Evolutionary conservation across 257 asterid genomes (phyloP).

Genomic region (Paulownia fortunei): DNA sequence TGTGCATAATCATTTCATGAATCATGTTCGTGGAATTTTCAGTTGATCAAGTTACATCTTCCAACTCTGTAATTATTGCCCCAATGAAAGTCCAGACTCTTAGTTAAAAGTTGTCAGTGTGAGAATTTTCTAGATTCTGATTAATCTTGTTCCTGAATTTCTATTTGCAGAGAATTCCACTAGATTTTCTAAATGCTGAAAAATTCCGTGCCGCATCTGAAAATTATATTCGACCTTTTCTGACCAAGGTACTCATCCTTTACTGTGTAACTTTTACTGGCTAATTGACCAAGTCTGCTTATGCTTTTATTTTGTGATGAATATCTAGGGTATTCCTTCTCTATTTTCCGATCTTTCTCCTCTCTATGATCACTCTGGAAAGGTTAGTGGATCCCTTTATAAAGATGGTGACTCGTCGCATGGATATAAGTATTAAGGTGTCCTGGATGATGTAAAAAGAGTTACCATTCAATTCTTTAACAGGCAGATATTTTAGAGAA

Average conservation of each 20-base stretch:
- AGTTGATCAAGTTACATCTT: not conserved
- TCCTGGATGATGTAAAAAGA: not conserved
- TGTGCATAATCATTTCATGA: not conserved
- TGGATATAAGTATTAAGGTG: not conserved
- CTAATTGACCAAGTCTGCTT: slow-evolving; percentile 18
- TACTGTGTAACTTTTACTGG: slow-evolving; percentile 17
- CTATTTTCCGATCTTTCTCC: slow-evolving; percentile 79
- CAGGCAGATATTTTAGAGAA: slow-evolving; percentile 74
- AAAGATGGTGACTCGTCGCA: not conserved
- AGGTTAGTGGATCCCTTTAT: slow-evolving; percentile 54
- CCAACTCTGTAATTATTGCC: not conserved
- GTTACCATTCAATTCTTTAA: slow-evolving; percentile 20
- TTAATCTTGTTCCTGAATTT: slow-evolving; percentile 16
- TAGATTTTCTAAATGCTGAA: slow-evolving; percentile 66
- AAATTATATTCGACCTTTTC: slow-evolving; percentile 61
- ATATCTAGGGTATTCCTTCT: slow-evolving; percentile 77
- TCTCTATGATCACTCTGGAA: slow-evolving; percentile 68
- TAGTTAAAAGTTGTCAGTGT: not conserved
- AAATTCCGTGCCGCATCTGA: slow-evolving; percentile 62
- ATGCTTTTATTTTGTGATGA: slow-evolving; percentile 29
- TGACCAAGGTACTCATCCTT: slow-evolving; percentile 55
- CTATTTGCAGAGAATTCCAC: slow-evolving; percentile 71
- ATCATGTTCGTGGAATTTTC: not conserved
- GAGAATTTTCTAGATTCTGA: not conserved
- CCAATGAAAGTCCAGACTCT: not conserved